A percentile compares a stretch with the other conserved stretches of the same genome.
phyloP scores from a whole-genome alignment of 1,139 yeast species.

The Nakaseomyces nivariensis region DNA sequence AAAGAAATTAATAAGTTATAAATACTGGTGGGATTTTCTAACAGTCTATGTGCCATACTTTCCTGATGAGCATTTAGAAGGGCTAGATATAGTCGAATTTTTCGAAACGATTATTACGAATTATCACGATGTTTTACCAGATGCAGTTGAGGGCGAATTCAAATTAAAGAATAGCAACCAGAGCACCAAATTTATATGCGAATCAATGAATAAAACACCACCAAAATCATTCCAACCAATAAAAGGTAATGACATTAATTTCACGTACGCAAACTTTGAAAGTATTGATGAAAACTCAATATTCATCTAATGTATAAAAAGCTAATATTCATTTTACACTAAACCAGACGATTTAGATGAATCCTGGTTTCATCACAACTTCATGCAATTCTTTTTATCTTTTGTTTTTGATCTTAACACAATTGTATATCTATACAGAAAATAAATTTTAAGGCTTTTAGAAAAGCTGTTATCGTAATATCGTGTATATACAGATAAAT shows the following conservation, averaged over 20 bases:
- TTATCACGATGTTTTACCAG: constrained; percentile 4
- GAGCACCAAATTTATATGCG: neutral
- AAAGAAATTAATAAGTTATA: constrained; percentile 24
- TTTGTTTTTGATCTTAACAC: neutral
- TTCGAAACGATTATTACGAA: constrained; percentile 19
- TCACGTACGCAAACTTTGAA: neutral
- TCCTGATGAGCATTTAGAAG: constrained; percentile 15
- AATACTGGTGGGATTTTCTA: constrained; percentile 28
- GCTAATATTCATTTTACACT: neutral
- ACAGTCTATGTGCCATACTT: constrained; percentile 20
- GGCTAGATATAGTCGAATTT: constrained; percentile 21
- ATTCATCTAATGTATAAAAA: neutral
- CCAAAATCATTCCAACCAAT: neutral
- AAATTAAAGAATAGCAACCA: neutral
- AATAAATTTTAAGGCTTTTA: neutral
- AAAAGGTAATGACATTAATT: neutral
- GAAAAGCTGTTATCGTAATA: neutral
- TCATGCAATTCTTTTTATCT: neutral
- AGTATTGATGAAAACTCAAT: neutral
- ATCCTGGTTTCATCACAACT: neutral
- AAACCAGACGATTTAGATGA: too few relatives aligned
- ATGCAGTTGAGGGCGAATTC: neutral
- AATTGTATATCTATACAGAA: too few relatives aligned
- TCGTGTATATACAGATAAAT: neutral
- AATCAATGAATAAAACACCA: neutral